A percentile compares a stretch with the other conserved stretches of the same genome.
Evolutionary conservation across 352 stramenopile species (phyloP).

Genomic region (Hyaloperonospora arabidopsidis): DNA sequence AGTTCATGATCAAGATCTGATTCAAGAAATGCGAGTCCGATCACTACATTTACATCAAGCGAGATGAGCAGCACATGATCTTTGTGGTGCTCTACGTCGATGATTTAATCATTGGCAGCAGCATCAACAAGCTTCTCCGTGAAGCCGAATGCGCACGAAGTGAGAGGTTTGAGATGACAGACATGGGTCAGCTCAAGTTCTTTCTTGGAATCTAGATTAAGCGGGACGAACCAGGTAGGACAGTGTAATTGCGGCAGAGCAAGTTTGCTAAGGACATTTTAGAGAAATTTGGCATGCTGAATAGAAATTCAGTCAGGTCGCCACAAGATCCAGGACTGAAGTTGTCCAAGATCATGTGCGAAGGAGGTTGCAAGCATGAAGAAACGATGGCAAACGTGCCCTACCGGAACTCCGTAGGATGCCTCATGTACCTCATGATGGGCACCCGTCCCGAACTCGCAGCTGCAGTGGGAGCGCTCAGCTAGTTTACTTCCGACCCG

Average conservation of each 20-base stretch:
- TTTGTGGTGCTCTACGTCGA: neutral
- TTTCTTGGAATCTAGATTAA: neutral
- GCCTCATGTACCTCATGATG: constrained; percentile 3
- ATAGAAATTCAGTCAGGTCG: neutral
- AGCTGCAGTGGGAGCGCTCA: neutral
- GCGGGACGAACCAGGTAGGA: neutral
- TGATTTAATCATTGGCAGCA: neutral
- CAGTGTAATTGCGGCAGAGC: neutral
- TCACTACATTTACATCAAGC: neutral
- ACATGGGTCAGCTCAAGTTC: neutral
- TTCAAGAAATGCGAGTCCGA: neutral
- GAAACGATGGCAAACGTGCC: constrained; percentile 3
- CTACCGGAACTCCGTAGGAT: neutral
- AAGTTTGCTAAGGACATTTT: neutral
- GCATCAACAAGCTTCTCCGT: no score
- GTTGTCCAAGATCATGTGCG: neutral
- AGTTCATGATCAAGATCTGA: no score
- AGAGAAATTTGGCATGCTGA: neutral
- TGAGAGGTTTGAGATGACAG: neutral
- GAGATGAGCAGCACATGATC: neutral
- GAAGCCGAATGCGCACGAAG: no score
- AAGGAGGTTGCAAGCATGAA: neutral
- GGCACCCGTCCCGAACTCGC: neutral
- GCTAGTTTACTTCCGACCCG: constrained; percentile 4
- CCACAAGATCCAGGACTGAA: neutral